Conservation (phyloP, 257 asterid genomes). For the Capsicum pubescens region DNA sequence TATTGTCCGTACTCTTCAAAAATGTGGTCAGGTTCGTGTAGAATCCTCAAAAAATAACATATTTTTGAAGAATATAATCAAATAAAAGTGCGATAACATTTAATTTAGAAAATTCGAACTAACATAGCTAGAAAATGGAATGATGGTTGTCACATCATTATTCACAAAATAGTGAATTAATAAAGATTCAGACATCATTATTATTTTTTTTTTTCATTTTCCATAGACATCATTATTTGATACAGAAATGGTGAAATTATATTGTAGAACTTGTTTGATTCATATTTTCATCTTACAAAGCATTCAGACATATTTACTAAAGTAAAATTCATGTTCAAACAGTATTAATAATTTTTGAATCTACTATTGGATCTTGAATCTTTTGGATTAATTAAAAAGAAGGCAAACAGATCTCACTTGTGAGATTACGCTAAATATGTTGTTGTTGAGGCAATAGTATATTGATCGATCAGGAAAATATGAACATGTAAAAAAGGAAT, state of each 20-base stretch:
- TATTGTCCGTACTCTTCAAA: not conserved
- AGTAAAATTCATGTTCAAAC: not conserved
- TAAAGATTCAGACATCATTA: too few relatives aligned
- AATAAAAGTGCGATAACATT: not conserved
- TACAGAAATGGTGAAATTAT: not conserved
- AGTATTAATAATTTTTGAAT: not conserved
- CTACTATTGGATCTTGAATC: too few relatives aligned
- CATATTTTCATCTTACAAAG: not conserved
- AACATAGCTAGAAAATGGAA: not conserved
- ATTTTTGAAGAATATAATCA: not conserved
- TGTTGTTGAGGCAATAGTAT: not conserved
- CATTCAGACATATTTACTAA: too few relatives aligned
- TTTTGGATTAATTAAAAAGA: too few relatives aligned
- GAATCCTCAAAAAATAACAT: not conserved
- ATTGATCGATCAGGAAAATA: not conserved
- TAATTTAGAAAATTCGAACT: not conserved
- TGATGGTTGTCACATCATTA: too few relatives aligned
- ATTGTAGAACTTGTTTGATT: not conserved
- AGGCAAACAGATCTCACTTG: too few relatives aligned
- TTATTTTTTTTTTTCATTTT: too few relatives aligned
- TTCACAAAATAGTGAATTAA: too few relatives aligned
- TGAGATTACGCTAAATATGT: too few relatives aligned
- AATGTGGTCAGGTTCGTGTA: accelerated
- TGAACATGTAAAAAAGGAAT: not conserved
- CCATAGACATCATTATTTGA: too few relatives aligned